These are phyloP conservation scores for Pythium myriotylum DNA, from an alignment of 352 stramenopile genomes.

Conservation along the genomic window DNA sequence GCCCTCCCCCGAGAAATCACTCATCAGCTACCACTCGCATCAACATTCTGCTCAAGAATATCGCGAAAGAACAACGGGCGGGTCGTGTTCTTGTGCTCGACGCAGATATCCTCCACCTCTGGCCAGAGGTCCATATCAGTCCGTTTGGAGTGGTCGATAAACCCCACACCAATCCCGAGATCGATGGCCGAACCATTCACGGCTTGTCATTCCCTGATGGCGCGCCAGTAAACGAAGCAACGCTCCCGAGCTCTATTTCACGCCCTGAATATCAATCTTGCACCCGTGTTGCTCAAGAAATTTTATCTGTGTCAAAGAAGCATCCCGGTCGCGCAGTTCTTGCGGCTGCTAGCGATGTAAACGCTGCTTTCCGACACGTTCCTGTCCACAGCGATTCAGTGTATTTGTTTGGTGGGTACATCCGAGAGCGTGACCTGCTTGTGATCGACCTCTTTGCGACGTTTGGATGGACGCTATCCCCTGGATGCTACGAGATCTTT, in stretches of 20 bases:
- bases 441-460: constrained; percentile 18
- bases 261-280: constrained; percentile 7
- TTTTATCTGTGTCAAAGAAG: neutral
- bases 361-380: constrained; percentile 14
- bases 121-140: constrained; percentile 4
- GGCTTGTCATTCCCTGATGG: constrained; percentile 21
- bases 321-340: neutral
- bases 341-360: constrained; percentile 14
- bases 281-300: constrained; percentile 5
- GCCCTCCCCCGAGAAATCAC: neutral
- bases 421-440: constrained; percentile 7
- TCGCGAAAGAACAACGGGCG: constrained; percentile 9
- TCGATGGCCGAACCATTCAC: constrained; percentile 16
- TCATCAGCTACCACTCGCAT: neutral
- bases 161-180: neutral
- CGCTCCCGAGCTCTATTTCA: neutral
- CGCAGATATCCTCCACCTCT: constrained; percentile 7
- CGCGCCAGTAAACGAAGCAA: constrained; percentile 18
- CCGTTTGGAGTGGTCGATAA: constrained; percentile 33
- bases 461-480: constrained; percentile 26
- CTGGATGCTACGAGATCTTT: constrained; percentile 12
- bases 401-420: constrained; percentile 3
- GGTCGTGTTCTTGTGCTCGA: constrained; percentile 4
- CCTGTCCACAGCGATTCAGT: constrained; percentile 20
- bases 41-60: constrained; percentile 7